phyloP scores from a whole-genome alignment of 257 asterid species.

The Plantago major region DNA sequence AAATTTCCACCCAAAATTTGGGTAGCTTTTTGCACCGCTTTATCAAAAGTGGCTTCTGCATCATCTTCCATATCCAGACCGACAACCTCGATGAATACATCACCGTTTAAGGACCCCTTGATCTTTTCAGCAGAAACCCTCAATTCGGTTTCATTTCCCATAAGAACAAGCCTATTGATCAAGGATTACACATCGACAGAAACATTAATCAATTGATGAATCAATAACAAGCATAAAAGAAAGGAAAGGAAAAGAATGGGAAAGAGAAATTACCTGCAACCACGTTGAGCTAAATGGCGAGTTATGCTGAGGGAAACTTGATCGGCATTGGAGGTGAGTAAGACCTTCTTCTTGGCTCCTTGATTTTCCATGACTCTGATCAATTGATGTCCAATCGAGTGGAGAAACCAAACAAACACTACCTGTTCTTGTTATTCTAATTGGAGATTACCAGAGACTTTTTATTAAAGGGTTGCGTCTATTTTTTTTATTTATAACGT shows the following conservation, averaged over 20 bases:
- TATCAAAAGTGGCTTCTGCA: constrained; percentile 44
- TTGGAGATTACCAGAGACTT: too few relatives aligned
- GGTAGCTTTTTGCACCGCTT: constrained; percentile 66
- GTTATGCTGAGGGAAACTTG: constrained; percentile 63
- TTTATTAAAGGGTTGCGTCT: too few relatives aligned
- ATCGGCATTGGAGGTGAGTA: constrained; percentile 85
- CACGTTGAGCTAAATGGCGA: constrained; percentile 66
- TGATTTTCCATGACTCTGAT: too few relatives aligned
- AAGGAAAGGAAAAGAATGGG: not conserved
- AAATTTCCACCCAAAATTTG: constrained; percentile 53
- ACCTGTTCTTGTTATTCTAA: too few relatives aligned
- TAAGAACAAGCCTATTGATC: constrained; percentile 53
- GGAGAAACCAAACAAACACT: too few relatives aligned
- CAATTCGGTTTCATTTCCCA: constrained; percentile 70
- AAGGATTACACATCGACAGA: not conserved
- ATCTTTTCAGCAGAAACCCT: constrained; percentile 51
- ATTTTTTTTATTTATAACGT: too few relatives aligned
- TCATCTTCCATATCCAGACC: constrained; percentile 73
- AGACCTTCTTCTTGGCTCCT: constrained; percentile 45
- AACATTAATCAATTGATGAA: not conserved
- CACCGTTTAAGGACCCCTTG: constrained; percentile 39
- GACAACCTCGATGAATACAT: constrained; percentile 46
- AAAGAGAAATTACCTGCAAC: constrained; percentile 53
- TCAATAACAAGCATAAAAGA: not conserved
- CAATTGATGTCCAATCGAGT: too few relatives aligned